Evolutionary conservation across 2,329 filamentous ascomycete species (phyloP).

Genomic region (Sordariomycetes sp.): DNA sequence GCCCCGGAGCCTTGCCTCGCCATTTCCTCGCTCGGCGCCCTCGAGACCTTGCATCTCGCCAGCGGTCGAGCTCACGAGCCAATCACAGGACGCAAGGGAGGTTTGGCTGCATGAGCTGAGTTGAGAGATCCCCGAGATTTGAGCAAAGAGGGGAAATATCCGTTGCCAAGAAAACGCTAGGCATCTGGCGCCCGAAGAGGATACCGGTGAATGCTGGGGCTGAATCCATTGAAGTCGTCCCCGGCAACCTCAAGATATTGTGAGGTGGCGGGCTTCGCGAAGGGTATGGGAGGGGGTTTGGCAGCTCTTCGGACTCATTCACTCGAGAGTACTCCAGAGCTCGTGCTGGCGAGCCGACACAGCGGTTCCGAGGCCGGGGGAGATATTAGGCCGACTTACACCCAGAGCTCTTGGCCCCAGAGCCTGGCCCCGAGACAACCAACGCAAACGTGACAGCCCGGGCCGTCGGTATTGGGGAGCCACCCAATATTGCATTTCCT

Average conservation of each 20-base stretch:
- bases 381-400: background rate
- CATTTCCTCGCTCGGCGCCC: background rate
- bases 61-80: background rate
- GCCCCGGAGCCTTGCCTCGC: background rate
- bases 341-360: background rate
- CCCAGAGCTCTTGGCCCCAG: too few relatives aligned
- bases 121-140: background rate
- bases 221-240: too few relatives aligned
- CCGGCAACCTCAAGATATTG: too few relatives aligned
- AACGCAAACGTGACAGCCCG: too few relatives aligned
- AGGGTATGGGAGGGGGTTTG: too few relatives aligned
- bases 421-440: too few relatives aligned
- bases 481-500: background rate
- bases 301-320: too few relatives aligned
- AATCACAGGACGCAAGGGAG: background rate
- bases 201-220: too few relatives aligned
- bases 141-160: background rate
- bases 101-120: constrained; percentile 3
- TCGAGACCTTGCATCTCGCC: background rate
- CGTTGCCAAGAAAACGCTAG: background rate
- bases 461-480: background rate
- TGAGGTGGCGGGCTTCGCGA: too few relatives aligned
- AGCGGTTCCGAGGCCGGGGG: background rate
- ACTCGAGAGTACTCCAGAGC: background rate
- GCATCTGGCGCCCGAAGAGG: too few relatives aligned